Conservation (phyloP, 805 yeast genomes). For the Metschnikowia aberdeeniae region DNA sequence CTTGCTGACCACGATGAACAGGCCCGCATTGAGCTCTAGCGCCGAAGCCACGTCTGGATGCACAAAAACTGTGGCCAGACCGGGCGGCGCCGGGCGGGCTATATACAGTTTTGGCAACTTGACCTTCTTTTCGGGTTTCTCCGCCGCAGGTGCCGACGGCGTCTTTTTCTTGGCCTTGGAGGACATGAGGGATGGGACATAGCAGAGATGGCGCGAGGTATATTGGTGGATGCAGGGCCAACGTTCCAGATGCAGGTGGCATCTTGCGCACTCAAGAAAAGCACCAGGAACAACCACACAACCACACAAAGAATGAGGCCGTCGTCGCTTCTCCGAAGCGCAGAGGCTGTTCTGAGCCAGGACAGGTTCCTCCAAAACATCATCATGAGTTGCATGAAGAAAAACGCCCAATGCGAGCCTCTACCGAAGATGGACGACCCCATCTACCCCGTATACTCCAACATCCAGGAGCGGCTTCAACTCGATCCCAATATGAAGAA, state of each 20-base stretch:
- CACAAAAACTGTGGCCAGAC: slow-evolving; percentile 32
- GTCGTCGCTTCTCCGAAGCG: background rate
- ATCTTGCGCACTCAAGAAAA: background rate
- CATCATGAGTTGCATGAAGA: slow-evolving; percentile 11
- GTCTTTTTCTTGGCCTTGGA: slow-evolving; percentile 24
- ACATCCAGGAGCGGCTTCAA: slow-evolving; percentile 7
- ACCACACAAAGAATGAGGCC: background rate
- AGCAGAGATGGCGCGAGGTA: background rate
- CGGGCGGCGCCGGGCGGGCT: slow-evolving; percentile 31
- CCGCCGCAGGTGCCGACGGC: slow-evolving; percentile 16
- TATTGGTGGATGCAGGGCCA: no score
- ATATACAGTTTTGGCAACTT: slow-evolving; percentile 40
- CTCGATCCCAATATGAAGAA: slow-evolving; percentile 10
- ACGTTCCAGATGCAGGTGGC: background rate
- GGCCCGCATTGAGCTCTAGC: slow-evolving; percentile 43
- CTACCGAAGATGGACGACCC: background rate
- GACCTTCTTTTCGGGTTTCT: slow-evolving; percentile 23
- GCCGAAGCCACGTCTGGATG: slow-evolving; percentile 45
- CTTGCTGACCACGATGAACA: slow-evolving; percentile 42
- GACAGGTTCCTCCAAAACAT: slow-evolving; percentile 19
- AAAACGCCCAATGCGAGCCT: slow-evolving; percentile 3
- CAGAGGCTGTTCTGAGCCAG: slow-evolving; percentile 21
- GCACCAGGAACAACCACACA: background rate
- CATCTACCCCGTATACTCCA: slow-evolving; percentile 2
- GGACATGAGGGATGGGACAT: slow-evolving; percentile 10